phyloP scores from a whole-genome alignment of 768 basidiomycete species.

The Boletus pseudo-olivaceus region DNA sequence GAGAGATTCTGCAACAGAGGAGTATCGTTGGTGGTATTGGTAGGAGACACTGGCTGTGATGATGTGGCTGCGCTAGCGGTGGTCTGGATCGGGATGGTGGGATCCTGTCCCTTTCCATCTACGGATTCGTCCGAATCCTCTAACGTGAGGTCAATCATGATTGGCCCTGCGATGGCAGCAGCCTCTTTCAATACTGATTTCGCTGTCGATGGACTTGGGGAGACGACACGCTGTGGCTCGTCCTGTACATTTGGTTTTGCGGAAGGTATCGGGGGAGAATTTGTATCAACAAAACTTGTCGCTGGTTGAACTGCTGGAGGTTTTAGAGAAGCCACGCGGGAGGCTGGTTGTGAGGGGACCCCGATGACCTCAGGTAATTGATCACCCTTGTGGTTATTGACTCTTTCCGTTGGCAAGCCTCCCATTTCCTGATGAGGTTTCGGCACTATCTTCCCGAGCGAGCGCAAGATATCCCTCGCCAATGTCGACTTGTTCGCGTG shows the following conservation, averaged over 20 bases:
- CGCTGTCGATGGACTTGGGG: not conserved
- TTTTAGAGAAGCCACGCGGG: not conserved
- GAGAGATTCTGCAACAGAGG: constrained; percentile 22
- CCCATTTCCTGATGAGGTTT: constrained; percentile 6
- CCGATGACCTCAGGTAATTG: not conserved
- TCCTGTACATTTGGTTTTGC: not conserved
- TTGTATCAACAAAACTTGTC: not conserved
- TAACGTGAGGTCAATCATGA: constrained; percentile 27
- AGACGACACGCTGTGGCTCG: not conserved
- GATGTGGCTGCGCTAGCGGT: constrained; percentile 1
- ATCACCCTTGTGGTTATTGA: not conserved
- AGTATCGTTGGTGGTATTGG: constrained; percentile 13
- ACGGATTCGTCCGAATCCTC: constrained; percentile 24
- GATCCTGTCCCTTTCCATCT: constrained; percentile 7
- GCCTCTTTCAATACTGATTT: not conserved
- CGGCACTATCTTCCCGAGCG: constrained; percentile 36
- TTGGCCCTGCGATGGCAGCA: constrained; percentile 11
- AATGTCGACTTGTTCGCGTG: constrained; percentile 50
- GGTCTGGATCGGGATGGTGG: constrained; percentile 9
- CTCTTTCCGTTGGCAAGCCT: not conserved
- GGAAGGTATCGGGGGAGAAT: not conserved
- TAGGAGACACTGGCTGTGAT: constrained; percentile 4
- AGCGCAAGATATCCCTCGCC: constrained; percentile 54
- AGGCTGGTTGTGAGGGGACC: not conserved
- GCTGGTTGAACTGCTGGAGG: not conserved